Percentiles rank a stretch among this genome's conserved stretches.
Conservation (phyloP, 129 eudicot genomes). For the Centrapalus pauciflorus region DNA sequence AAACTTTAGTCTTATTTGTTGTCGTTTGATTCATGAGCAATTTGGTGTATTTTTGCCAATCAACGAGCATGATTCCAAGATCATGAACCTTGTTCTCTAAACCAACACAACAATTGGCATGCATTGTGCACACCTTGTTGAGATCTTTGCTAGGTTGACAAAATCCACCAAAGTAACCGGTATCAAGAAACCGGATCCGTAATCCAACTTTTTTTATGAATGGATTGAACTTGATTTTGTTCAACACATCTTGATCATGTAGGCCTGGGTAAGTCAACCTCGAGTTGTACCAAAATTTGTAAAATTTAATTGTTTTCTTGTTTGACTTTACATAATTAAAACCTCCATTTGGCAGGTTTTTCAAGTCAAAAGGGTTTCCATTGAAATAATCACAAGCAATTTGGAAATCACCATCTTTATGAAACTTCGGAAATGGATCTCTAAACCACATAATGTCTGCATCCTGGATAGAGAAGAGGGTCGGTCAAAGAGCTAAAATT, state of each 20-base stretch:
- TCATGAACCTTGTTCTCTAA: conserved; percentile 64
- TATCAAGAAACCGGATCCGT: conserved; percentile 52
- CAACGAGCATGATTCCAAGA: conserved; percentile 48
- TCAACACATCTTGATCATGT: conserved; percentile 69
- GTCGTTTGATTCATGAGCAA: conserved; percentile 4
- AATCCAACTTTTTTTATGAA: conserved; percentile 40
- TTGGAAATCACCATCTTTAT: conserved; percentile 53
- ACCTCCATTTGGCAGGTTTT: conserved; percentile 70
- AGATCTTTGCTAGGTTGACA: conserved; percentile 59
- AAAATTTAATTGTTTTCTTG: conserved; percentile 47
- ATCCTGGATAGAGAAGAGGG: conserved; percentile 34
- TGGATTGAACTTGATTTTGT: conserved; percentile 46
- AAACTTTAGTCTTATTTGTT: neutral
- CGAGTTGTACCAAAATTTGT: conserved; percentile 64
- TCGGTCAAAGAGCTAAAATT: neutral
- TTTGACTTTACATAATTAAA: conserved; percentile 59
- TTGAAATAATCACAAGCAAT: conserved; percentile 56
- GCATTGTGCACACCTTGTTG: conserved; percentile 76
- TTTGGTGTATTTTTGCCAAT: conserved; percentile 48
- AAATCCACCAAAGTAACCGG: conserved; percentile 70
- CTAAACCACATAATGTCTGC: conserved; percentile 88
- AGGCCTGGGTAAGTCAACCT: conserved; percentile 40
- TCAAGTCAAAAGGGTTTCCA: conserved; percentile 37
- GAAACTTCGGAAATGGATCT: conserved; percentile 59
- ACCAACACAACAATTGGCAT: conserved; percentile 83